Base-by-base conservation (phyloP, 2,329 filamentous ascomycete genomes). In the Talaromyces rugulosus region DNA sequence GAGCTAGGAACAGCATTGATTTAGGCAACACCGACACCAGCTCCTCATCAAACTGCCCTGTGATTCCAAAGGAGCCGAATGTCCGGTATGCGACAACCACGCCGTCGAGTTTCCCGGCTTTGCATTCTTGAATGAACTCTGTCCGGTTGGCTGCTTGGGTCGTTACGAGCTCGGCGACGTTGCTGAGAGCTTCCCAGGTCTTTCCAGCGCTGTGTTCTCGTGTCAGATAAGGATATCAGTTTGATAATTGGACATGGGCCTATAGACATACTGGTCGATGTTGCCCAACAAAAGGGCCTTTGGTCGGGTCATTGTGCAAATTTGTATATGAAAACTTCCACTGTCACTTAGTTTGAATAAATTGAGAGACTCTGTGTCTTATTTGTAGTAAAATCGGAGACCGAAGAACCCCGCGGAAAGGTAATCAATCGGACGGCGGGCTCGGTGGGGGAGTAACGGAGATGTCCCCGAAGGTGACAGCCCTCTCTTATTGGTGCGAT, bases 21-120 rank as follows among this genome's bases (percentile, higher is more conserved):
- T 69, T 73, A 0, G 78, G 78, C 4, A 80, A 66, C 2, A 75
- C 81, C 51, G 81, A 74, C 40, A 93, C 75, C n/a, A 95, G 75
- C 73, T 91, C 89, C 52, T 81, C 81, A 72, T 96, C 89, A 64
- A 95, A 78, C 23, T 79, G 75, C 1, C 92, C 92, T 0, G 90
- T 94, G 62, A 88, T 80, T 12, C 70, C 71, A 50, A 84, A 78
- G 34, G 87, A 90, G 52, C 75, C 75, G 68, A 92, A 91, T 14
- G 89, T 94, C 59, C 91, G 85, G 76, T 89, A 95, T 31, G 84
- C 82, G 42, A 84, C 87, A 23, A 83, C 70, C 34, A 87, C 83
- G 64, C 85, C 87, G 66, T 91, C 85, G n/a, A 92, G 80, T 34
- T 81, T 80, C 23, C 89, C 89, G 23, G 83, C 81, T 56, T 78